Base-by-base conservation (phyloP, 805 yeast genomes). In the Barnettozyma vustinii region DNA sequence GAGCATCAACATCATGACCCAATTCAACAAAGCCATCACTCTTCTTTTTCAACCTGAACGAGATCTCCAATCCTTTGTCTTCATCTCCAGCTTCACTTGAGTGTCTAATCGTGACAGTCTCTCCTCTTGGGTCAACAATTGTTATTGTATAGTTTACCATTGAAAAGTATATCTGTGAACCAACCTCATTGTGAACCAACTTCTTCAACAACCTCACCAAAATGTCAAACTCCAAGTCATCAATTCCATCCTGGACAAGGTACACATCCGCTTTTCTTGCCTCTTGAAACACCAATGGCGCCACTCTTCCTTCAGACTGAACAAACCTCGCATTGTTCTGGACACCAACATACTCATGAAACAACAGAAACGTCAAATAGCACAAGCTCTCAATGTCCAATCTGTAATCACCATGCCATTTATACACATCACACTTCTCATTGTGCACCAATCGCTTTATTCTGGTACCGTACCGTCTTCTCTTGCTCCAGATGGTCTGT, bases 371-470 rank as follows among this genome's bases (percentile, higher is more conserved):
- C 10, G 30, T 44, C 33, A 48, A 27, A 21, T 40, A 48, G 18
- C 40, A n/a, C 10, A 48, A 8, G 6, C 47, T 40, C 42, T 48
- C 51, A 30, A 48, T 40, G 21, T 48, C 45, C 19, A 48, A 26
- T 9, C 40, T 44, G 4, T 12, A 5, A 30, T 48, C 51, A 10
- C 42, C 47, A 21, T 25, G 25, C 51, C 51, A 48, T 40, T 40
- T 33, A 12, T 44, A 48, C 19, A 7, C n/a, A 9, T 20, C 7
- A 19, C 18, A 20, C 36, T 37, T 21, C 6, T 21, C 18, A 12
- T 13, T 16, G 10, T 23, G 8, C 10, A 40, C 23, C 4, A 35
- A 21, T 20, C 20, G 8, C 12, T 36, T 27, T 30, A 48, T 40
- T 12, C 33, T 26, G 9, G 20, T 10, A 16, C 25, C 30, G 25